Conservation (phyloP, 441 rosid genomes). For the Corymbia calophylla region DNA sequence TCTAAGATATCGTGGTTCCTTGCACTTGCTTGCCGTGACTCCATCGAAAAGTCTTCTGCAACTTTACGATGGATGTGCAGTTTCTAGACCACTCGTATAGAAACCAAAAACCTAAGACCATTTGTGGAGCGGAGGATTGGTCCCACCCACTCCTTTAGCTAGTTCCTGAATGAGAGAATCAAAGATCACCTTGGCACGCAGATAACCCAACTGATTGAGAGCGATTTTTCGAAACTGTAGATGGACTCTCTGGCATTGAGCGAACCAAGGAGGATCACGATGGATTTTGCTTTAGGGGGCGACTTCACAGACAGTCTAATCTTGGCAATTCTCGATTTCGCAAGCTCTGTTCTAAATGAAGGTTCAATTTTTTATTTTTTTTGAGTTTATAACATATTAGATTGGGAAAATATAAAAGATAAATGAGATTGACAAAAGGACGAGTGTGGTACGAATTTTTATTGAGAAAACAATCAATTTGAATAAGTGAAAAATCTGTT, state of each 20-base stretch:
- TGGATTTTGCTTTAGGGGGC: background rate
- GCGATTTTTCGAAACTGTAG: too few species aligned
- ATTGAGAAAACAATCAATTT: background rate
- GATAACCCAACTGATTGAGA: too few species aligned
- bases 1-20: too few species aligned
- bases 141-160: background rate
- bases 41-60: background rate
- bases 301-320: background rate
- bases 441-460: background rate
- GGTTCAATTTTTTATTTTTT: background rate
- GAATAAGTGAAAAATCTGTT: background rate
- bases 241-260: background rate
- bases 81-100: background rate
- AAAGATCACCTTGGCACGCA: too few species aligned
- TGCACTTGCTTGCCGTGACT: too few species aligned
- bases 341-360: background rate
- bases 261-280: background rate
- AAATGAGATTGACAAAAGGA: background rate
- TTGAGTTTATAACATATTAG: background rate
- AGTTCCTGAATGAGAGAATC: too few species aligned
- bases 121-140: background rate
- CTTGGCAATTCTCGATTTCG: background rate
- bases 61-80: background rate
- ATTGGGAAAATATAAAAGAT: background rate
- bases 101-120: background rate